Conservation (phyloP, 2,329 filamentous ascomycete genomes). For the Penicillium sp. region DNA sequence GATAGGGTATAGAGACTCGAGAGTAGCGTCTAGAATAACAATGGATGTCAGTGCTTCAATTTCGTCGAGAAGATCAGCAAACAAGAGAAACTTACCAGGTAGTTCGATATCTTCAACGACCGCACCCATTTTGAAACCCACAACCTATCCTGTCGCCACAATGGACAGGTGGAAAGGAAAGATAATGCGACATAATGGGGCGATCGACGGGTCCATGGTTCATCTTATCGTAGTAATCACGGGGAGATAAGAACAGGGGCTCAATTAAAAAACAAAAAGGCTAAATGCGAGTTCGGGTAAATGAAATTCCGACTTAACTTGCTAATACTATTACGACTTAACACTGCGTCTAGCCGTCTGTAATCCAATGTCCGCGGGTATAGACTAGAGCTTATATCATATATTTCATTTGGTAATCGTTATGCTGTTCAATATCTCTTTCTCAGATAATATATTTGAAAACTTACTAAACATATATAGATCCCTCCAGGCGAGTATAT, state of each 20-base stretch:
- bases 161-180: not conserved
- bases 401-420: no score
- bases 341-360: no score
- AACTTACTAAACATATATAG: no score
- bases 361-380: no score
- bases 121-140: slow-evolving; percentile 15
- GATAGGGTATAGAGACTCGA: slow-evolving; percentile 23
- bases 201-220: not conserved
- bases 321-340: no score
- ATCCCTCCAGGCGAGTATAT: no score
- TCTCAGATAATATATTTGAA: no score
- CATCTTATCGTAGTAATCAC: not conserved
- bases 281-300: not conserved
- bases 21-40: slow-evolving; percentile 20
- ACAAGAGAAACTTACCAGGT: slow-evolving; percentile 7
- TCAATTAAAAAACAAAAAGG: not conserved
- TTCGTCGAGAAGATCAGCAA: not conserved
- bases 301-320: not conserved
- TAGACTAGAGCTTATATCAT: no score
- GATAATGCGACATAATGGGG: not conserved
- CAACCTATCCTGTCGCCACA: not conserved
- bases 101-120: slow-evolving; percentile 9
- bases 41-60: slow-evolving; percentile 8
- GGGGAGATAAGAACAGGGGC: not conserved
- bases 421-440: no score